These are phyloP conservation scores for Hura crepitans DNA, from an alignment of 441 rosid species.

Conservation along the genomic window DNA sequence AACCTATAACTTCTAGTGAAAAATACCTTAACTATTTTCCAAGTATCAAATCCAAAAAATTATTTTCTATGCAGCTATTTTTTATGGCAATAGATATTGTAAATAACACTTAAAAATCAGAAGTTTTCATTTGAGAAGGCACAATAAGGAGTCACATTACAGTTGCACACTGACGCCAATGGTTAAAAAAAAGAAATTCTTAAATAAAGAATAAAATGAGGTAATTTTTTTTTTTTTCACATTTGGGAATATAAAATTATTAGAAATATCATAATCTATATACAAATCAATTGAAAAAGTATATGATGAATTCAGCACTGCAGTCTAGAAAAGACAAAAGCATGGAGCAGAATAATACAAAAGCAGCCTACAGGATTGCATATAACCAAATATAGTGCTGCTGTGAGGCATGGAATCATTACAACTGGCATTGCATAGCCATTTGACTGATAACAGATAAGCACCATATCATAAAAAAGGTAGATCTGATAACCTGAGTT, in stretches of 20 bases:
- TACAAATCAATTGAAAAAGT: not conserved
- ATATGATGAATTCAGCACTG: not conserved
- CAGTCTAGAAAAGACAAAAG: not conserved
- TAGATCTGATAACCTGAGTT: slow-evolving; percentile 62
- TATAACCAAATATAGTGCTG: not conserved
- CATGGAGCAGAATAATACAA: not conserved
- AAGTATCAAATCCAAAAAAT: not conserved
- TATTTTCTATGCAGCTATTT: not conserved
- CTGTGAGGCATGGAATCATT: not conserved
- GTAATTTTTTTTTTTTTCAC: not conserved
- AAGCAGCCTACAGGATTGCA: not conserved
- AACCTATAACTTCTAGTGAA: too few relatives aligned
- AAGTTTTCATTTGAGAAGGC: not conserved
- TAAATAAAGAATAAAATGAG: not conserved
- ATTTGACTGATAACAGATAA: not conserved
- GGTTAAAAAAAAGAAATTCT: not conserved
- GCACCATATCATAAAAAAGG: slow-evolving; percentile 6
- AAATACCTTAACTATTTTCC: not conserved
- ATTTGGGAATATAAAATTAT: not conserved
- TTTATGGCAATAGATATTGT: not conserved
- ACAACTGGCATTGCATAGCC: not conserved
- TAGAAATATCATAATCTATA: not conserved
- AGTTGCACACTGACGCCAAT: not conserved
- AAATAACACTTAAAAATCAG: not conserved
- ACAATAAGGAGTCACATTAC: not conserved